Evolutionary conservation across 179 eudicot genomes (phyloP).

Genomic region (Actinidia arguta): DNA sequence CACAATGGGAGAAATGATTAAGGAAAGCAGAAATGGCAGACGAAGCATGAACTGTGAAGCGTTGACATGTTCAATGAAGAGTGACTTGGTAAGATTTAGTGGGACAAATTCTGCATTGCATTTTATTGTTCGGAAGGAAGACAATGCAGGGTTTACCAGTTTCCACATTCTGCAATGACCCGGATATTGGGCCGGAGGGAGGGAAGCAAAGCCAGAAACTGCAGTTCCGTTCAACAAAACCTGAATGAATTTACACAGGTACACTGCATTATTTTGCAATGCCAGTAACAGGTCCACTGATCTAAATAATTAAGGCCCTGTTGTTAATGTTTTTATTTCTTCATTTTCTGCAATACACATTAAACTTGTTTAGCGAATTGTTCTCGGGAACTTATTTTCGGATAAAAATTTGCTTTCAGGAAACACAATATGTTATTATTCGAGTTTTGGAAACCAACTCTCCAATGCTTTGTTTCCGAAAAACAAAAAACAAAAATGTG

Average conservation of each 20-base stretch:
- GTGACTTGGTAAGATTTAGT: neutral
- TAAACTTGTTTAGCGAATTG: no score
- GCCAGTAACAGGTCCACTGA: neutral
- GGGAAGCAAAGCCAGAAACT: slow-evolving; percentile 90
- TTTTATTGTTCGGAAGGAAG: neutral
- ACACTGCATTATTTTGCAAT: neutral
- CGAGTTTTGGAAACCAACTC: no score
- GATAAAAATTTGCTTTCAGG: no score
- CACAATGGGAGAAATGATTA: neutral
- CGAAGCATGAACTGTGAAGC: neutral
- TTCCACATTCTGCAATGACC: slow-evolving; percentile 95
- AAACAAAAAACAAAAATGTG: no score
- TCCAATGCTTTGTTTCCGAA: no score
- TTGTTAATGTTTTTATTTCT: no score
- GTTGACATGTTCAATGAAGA: no score
- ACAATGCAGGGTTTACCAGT: slow-evolving; percentile 58
- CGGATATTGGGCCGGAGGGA: slow-evolving; percentile 82
- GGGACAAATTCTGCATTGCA: neutral
- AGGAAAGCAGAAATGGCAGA: neutral
- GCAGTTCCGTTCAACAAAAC: slow-evolving; percentile 90
- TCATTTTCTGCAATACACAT: no score
- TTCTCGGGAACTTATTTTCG: no score
- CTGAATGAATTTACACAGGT: slow-evolving; percentile 32
- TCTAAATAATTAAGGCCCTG: neutral
- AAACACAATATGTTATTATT: no score